phyloP scores from a whole-genome alignment of 257 asterid genomes.

The Apocynum venetum region DNA sequence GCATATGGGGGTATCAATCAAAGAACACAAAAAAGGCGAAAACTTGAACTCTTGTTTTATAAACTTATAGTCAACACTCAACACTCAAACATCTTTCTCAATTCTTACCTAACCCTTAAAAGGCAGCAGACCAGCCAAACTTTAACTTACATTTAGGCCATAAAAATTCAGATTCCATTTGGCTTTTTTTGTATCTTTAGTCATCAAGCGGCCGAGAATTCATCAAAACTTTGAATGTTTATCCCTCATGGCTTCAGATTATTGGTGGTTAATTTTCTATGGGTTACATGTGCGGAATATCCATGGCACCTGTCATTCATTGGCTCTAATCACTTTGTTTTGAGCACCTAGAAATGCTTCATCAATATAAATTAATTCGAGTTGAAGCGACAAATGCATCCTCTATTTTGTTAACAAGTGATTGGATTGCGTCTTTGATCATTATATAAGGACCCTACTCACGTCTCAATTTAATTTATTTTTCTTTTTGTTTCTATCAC shows the following conservation, averaged over 20 bases:
- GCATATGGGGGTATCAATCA: background rate
- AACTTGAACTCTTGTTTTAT: background rate
- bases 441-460: constrained; percentile 1
- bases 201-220: constrained; percentile 7
- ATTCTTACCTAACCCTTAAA: background rate
- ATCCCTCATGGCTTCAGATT: constrained; percentile 1
- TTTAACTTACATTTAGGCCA: background rate
- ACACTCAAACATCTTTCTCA: background rate
- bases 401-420: constrained; percentile 3
- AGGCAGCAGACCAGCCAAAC: background rate
- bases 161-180: background rate
- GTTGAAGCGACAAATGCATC: constrained; percentile 25
- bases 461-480: too few species aligned
- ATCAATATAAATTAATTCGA: background rate
- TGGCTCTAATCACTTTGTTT: constrained; percentile 10
- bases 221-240: constrained; percentile 11
- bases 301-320: constrained; percentile 29
- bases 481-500: too few species aligned
- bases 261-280: background rate
- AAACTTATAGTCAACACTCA: background rate
- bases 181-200: background rate
- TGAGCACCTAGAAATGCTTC: constrained; percentile 1
- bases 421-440: constrained; percentile 25
- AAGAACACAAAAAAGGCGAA: background rate
- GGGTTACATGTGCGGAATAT: constrained; percentile 31